Evolutionary conservation across 139 green algal species (phyloP).

Genomic region (Spirogloea muscicola): DNA sequence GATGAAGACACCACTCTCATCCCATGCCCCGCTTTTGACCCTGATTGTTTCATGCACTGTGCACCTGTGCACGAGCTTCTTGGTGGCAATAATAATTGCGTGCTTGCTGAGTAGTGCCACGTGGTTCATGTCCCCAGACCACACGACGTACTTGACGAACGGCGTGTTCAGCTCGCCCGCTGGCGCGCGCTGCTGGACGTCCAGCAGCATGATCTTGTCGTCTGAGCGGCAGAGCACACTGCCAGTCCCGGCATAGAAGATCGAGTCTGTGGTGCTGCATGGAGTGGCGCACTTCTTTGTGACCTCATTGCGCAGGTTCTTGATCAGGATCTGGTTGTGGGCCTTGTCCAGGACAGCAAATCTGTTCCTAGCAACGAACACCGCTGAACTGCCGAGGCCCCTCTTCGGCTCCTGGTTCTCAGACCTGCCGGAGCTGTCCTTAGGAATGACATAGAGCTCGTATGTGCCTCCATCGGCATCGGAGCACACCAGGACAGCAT

Average conservation of each 20-base stretch:
- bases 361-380: constrained; percentile 97
- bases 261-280: constrained; percentile 70
- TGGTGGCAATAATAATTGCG: constrained; percentile 91
- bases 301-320: constrained; percentile 96
- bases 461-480: constrained; percentile 90
- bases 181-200: constrained; percentile 89
- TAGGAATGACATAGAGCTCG: constrained; percentile 92
- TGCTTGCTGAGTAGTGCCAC: constrained; percentile 97
- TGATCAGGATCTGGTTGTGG: constrained; percentile 76
- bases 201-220: constrained; percentile 95
- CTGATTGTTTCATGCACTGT: constrained; percentile 98
- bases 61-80: constrained; percentile 77
- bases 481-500: constrained; percentile 82
- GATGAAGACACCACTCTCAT: constrained; percentile 91
- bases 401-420: constrained; percentile 74
- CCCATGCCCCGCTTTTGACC: constrained; percentile 93
- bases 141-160: constrained; percentile 97
- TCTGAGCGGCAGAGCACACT: constrained; percentile 88
- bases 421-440: constrained; percentile 62
- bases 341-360: constrained; percentile 94
- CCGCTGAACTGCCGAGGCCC: constrained; percentile 72
- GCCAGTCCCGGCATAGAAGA: constrained; percentile 97
- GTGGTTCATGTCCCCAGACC: constrained; percentile 85
- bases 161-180: constrained; percentile 83
- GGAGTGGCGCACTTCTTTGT: constrained; percentile 92